phyloP scores from a whole-genome alignment of 495 filamentous ascomycete genomes.

The Parmelia sp. region DNA sequence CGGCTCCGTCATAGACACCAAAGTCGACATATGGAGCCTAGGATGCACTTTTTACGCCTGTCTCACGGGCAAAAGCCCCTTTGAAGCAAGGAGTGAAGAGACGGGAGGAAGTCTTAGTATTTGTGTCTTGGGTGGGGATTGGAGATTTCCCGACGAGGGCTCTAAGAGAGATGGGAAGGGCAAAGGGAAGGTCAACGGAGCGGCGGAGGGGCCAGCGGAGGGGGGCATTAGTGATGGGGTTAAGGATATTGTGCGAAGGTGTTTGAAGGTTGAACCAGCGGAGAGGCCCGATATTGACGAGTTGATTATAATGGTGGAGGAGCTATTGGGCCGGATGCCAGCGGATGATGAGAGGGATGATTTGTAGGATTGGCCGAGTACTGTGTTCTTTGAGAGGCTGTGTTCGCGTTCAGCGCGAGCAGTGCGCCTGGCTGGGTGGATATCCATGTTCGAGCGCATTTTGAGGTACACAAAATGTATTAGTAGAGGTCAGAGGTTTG shows the following conservation, averaged over 20 bases:
- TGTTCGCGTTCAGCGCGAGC: neutral
- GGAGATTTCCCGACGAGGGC: conserved; percentile 85
- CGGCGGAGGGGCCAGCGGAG: conserved; percentile 29
- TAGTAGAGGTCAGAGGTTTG: neutral
- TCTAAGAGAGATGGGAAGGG: conserved; percentile 43
- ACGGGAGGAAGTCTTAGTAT: conserved; percentile 89
- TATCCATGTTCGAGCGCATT: neutral
- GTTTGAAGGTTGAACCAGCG: conserved; percentile 83
- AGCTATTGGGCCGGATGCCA: conserved; percentile 65
- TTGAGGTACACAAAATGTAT: neutral
- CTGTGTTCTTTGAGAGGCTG: neutral
- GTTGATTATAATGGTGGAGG: conserved; percentile 73
- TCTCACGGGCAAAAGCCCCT: conserved; percentile 89
- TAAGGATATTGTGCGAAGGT: conserved; percentile 78
- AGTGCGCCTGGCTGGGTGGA: neutral
- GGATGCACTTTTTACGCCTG: conserved; percentile 96
- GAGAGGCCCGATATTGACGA: conserved; percentile 89
- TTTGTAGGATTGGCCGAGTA: neutral
- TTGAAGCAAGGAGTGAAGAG: conserved; percentile 91
- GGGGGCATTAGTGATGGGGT: conserved; percentile 63
- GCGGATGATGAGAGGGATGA: conserved; percentile 46
- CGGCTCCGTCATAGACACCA: conserved; percentile 85
- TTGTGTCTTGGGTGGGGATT: conserved; percentile 85
- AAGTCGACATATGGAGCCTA: conserved; percentile 96
- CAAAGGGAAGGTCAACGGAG: conserved; percentile 48